A percentile compares a stretch with the other conserved stretches of the same genome.
phyloP scores from a whole-genome alignment of 73 alveolate species.

The Symbiodinium natans region DNA sequence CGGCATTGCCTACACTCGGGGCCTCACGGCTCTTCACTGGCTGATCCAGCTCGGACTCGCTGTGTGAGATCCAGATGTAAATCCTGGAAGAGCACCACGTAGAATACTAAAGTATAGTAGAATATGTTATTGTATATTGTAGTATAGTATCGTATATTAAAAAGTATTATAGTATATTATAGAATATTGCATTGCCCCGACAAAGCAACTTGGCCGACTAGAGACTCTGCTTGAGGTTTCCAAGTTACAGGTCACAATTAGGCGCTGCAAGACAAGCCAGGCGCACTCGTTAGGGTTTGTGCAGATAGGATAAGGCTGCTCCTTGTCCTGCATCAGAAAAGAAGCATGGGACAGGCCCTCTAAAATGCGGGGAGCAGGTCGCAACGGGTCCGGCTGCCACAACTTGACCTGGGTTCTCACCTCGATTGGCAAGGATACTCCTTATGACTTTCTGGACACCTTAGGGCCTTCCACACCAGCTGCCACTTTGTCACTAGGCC shows the following conservation, averaged over 20 bases:
- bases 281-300: constrained; percentile 55
- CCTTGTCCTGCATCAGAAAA: constrained; percentile 31
- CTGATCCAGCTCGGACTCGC: constrained; percentile 80
- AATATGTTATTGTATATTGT: background rate
- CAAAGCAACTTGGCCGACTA: too few relatives aligned
- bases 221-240: too few relatives aligned
- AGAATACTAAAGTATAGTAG: too few relatives aligned
- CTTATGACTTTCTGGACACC: background rate
- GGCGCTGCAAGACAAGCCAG: background rate
- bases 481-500: background rate
- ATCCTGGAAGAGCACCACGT: too few relatives aligned
- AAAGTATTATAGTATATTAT: too few relatives aligned
- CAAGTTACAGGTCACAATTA: too few relatives aligned
- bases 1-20: too few relatives aligned
- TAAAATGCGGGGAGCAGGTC: too few relatives aligned
- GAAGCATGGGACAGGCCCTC: background rate
- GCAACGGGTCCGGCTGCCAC: constrained; percentile 39
- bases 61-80: constrained; percentile 73
- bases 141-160: too few relatives aligned
- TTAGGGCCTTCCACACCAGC: background rate
- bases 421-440: background rate
- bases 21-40: constrained; percentile 77
- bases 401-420: constrained; percentile 43
- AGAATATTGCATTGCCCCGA: too few relatives aligned
- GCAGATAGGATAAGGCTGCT: constrained; percentile 76